Base-by-base conservation (phyloP, 1,284 basidiomycete genomes). In the Melampsora americana region DNA sequence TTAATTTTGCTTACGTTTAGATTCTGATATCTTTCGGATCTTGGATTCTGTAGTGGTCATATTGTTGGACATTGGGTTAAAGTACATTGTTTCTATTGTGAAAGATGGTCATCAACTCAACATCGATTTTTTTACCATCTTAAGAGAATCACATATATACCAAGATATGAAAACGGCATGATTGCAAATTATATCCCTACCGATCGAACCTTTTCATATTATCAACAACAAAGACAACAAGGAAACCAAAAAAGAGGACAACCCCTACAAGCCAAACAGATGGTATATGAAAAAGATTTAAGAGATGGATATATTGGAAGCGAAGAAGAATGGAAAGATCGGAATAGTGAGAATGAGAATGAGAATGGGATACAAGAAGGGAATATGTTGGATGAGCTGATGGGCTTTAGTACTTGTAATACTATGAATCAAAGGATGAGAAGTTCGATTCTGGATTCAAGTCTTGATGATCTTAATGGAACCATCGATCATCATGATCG, bases 31-130 rank as follows among this genome's bases (percentile, higher is more conserved):
- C n/a, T n/a, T n/a, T n/a, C n/a, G n/a, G n/a, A n/a, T n/a, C n/a
- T n/a, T n/a, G n/a, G n/a, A n/a, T n/a, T n/a, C n/a, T 11, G 12
- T 65, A 73, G 71, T 46, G 71, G 71, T 26, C 64, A 73, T 35
- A 73, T 73, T n/a, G 48, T 73, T 5, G 71, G 71, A 12, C 71
- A 73, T 66, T 59, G 44, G 16, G 30, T 65, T 39, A 42, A 23
- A 35, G 9, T 7, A 1, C 62, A 44, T 14, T 73, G 71, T 46
- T 35, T 65, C 11, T 42, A 35, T 26, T 73, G 71, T 60, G 23
- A 26, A 53, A 53, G 23, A 53, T 20, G 20, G 23, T 26, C 50
- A 53, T 20, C 20, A 53, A 53, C 50, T 20, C 50, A 53, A 53
- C 20, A 53, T 53, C 28, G 48, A n/a, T 62, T 65, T 23, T 56